Evolutionary conservation across 345 rosid species (phyloP).

Genomic region (Eucalyptus decipiens): DNA sequence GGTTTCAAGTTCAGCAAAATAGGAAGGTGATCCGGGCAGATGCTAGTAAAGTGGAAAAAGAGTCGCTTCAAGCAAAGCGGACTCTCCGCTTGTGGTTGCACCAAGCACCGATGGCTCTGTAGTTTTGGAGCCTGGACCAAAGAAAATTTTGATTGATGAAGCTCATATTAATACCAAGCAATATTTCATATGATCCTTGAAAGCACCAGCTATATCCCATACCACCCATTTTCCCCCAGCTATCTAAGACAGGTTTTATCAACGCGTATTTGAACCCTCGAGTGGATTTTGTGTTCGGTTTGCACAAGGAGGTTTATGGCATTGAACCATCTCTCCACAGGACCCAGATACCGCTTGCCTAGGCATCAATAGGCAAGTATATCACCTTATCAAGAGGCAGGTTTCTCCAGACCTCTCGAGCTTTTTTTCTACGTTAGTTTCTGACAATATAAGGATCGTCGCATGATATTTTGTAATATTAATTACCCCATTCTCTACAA

Average conservation of each 20-base stretch:
- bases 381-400: not conserved
- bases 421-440: not conserved
- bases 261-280: not conserved
- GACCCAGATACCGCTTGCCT: not conserved
- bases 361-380: not conserved
- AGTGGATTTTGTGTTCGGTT: not conserved
- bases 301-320: not conserved
- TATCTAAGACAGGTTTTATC: not conserved
- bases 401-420: not conserved
- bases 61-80: too few relatives aligned
- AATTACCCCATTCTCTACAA: not conserved
- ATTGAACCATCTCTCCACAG: not conserved
- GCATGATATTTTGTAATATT: not conserved
- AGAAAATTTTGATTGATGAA: too few relatives aligned
- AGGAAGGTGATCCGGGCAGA: not conserved
- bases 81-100: too few relatives aligned
- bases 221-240: not conserved
- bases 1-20: not conserved
- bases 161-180: too few relatives aligned
- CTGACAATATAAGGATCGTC: not conserved
- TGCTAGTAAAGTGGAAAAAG: not conserved
- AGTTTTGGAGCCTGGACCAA: too few relatives aligned
- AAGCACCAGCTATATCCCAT: not conserved
- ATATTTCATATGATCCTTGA: not conserved
- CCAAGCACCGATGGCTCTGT: too few relatives aligned